Evolutionary conservation across 257 asterid species (phyloP).

Genomic region (Lantana camara): DNA sequence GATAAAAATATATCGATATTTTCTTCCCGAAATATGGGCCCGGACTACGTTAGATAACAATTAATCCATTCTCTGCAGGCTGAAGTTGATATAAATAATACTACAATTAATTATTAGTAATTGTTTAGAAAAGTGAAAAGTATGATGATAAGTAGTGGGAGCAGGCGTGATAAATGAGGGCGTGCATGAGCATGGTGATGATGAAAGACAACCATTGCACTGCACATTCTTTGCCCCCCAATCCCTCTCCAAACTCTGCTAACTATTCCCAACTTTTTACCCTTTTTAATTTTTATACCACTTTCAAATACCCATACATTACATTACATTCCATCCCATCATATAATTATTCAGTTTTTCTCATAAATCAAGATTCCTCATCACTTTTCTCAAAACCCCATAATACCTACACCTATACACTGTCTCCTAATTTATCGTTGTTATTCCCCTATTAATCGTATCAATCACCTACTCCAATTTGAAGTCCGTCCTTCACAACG

Average conservation of each 20-base stretch:
- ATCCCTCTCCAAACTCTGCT: slow-evolving; percentile 53
- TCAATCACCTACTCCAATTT: no score
- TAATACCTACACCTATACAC: no score
- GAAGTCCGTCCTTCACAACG: no score
- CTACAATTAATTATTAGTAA: no score
- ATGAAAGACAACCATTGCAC: slow-evolving; percentile 43
- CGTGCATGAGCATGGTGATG: slow-evolving; percentile 62
- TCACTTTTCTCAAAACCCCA: slow-evolving; percentile 38
- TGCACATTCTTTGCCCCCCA: slow-evolving; percentile 63
- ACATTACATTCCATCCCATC: slow-evolving; percentile 3
- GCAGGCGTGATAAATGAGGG: slow-evolving; percentile 48
- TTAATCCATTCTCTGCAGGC: no score
- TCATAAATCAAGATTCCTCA: slow-evolving; percentile 29
- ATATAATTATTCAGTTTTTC: not conserved
- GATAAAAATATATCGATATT: no score
- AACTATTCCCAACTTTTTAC: slow-evolving; percentile 13
- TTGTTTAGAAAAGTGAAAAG: no score
- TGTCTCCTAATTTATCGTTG: no score
- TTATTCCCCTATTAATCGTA: no score
- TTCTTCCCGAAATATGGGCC: no score
- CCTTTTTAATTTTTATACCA: slow-evolving; percentile 12
- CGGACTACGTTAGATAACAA: no score
- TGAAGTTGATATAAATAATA: no score
- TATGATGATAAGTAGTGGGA: not conserved
- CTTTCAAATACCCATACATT: slow-evolving; percentile 32